phyloP scores from a whole-genome alignment of 202 grass and related monocot species.

The Elaeis oleifera region DNA sequence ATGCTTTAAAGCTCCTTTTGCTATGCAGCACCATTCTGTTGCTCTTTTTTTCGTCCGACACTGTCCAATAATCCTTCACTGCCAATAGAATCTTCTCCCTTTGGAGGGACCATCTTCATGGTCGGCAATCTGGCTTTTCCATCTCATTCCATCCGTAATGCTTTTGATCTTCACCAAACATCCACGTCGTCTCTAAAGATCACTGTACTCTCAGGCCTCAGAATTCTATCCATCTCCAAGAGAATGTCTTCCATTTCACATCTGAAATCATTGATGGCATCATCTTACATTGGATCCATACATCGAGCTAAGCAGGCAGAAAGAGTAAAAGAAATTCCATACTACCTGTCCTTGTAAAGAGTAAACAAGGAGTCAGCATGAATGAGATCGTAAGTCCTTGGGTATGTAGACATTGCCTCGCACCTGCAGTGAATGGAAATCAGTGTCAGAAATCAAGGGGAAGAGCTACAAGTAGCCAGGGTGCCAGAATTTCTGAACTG shows the following conservation, averaged over 20 bases:
- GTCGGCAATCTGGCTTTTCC: slow-evolving; percentile 86
- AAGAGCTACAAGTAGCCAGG: neutral
- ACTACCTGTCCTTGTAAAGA: slow-evolving; percentile 72
- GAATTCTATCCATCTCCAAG: slow-evolving; percentile 83
- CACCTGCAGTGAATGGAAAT: slow-evolving; percentile 55
- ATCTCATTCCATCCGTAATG: slow-evolving; percentile 73
- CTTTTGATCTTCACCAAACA: slow-evolving; percentile 79
- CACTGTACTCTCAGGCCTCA: slow-evolving; percentile 74
- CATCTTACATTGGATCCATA: neutral
- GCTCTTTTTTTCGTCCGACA: slow-evolving; percentile 35
- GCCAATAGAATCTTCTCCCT: slow-evolving; percentile 90
- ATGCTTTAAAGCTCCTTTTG: neutral
- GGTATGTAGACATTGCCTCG: slow-evolving; percentile 88
- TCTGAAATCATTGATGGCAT: slow-evolving; percentile 19
- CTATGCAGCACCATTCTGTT: slow-evolving; percentile 23
- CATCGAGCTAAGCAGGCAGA: too few species aligned
- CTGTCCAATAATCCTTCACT: slow-evolving; percentile 88
- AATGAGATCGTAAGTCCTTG: slow-evolving; percentile 86
- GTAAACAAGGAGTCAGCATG: slow-evolving; percentile 72
- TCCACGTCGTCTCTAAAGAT: slow-evolving; percentile 85
- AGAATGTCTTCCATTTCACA: slow-evolving; percentile 77
- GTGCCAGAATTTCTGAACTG: neutral
- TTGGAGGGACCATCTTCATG: slow-evolving; percentile 86
- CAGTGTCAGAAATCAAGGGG: slow-evolving; percentile 2
- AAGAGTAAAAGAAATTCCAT: neutral